Conservation (phyloP, 495 filamentous ascomycete species). For the Filosporella fistucella region DNA sequence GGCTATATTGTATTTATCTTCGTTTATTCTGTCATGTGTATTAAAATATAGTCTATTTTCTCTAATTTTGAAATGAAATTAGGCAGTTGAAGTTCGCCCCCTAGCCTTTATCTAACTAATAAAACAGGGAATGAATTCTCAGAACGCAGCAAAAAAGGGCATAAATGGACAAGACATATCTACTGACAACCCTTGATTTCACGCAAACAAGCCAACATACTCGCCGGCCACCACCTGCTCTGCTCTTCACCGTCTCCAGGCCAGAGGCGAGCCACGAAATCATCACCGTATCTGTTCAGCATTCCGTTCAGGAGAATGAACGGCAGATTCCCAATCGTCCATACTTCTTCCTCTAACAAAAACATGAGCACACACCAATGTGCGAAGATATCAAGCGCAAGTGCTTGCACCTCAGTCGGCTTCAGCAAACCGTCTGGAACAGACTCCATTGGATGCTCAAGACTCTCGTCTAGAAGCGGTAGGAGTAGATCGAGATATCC, state of each 20-base stretch:
- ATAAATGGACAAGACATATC: no score
- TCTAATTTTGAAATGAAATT: no score
- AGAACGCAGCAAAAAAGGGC: no score
- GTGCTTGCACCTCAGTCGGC: slow-evolving; percentile 4
- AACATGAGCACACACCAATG: slow-evolving; percentile 14
- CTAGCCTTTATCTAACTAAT: no score
- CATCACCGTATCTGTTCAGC: slow-evolving; percentile 9
- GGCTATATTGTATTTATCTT: no score
- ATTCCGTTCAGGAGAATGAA: slow-evolving; percentile 5
- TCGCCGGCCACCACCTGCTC: slow-evolving; percentile 8
- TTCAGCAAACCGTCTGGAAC: background rate
- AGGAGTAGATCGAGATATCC: slow-evolving; percentile 8
- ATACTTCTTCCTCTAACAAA: slow-evolving; percentile 11
- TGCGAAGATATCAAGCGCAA: slow-evolving; percentile 11
- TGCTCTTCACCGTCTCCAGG: slow-evolving; percentile 1
- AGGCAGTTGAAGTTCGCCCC: no score
- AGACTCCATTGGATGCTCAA: slow-evolving; percentile 1
- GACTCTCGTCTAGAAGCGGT: slow-evolving; percentile 6
- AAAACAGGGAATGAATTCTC: no score
- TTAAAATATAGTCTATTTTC: no score
- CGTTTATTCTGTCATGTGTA: no score
- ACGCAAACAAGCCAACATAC: slow-evolving; percentile 6
- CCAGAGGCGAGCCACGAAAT: background rate
- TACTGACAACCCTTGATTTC: slow-evolving; percentile 1
- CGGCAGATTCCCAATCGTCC: slow-evolving; percentile 10